Evolutionary conservation across 768 basidiomycete genomes (phyloP).

Genomic region (Serendipita vermifera): DNA sequence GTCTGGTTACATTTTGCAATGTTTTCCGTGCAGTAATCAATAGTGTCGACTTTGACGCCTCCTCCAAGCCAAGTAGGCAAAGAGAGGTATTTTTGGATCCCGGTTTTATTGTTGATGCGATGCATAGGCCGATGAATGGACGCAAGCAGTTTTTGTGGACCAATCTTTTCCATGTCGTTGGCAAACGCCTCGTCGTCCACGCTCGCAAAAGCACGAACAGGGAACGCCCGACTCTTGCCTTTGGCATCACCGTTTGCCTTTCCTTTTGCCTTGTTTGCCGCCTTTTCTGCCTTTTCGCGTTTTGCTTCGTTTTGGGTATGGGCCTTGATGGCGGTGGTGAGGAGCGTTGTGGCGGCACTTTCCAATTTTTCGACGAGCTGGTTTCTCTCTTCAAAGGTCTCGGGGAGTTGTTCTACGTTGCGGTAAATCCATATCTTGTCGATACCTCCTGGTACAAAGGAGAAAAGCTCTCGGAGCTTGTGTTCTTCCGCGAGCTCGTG

Average conservation of each 20-base stretch:
- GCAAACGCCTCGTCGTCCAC: background rate
- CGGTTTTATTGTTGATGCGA: conserved; percentile 35
- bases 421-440: conserved; percentile 57
- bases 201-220: background rate
- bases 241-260: conserved; percentile 16
- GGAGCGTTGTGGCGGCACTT: conserved; percentile 38
- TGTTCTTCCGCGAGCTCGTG: conserved; percentile 38
- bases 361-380: conserved; percentile 43
- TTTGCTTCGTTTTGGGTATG: conserved; percentile 22
- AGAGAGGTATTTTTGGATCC: no score
- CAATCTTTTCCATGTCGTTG: conserved; percentile 14
- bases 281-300: conserved; percentile 30
- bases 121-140: conserved; percentile 47
- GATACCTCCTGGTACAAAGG: conserved; percentile 56
- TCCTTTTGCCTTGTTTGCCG: conserved; percentile 24
- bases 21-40: conserved; percentile 49
- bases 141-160: conserved; percentile 28
- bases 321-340: conserved; percentile 29
- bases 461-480: conserved; percentile 39
- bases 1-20: conserved; percentile 34
- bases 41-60: conserved; percentile 56
- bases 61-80: no score
- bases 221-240: conserved; percentile 13
- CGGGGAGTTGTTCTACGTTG: conserved; percentile 29
- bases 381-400: conserved; percentile 33